A percentile compares a stretch with the other conserved stretches of the same genome.
Conservation (phyloP, 1,284 basidiomycete species). For the Marasmius sp. region DNA sequence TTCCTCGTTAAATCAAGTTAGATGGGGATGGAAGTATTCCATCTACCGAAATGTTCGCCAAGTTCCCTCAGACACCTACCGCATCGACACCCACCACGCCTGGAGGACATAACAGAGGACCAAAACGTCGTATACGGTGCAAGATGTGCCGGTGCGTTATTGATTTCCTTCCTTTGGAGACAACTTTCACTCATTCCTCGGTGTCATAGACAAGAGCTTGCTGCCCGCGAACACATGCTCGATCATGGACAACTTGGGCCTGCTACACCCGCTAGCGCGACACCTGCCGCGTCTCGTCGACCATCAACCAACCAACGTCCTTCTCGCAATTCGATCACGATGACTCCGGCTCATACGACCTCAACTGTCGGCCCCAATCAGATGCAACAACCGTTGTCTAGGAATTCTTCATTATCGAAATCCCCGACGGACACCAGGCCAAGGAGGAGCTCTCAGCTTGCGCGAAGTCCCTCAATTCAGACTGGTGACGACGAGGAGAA, state of each 20-base stretch:
- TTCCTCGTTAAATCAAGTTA: conserved; percentile 28
- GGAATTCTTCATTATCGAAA: background rate
- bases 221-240: conserved; percentile 88
- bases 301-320: conserved; percentile 32
- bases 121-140: conserved; percentile 77
- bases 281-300: conserved; percentile 49
- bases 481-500: background rate
- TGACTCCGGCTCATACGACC: conserved; percentile 20
- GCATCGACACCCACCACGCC: conserved; percentile 50
- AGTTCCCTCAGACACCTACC: conserved; percentile 65
- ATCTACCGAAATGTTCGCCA: conserved; percentile 73
- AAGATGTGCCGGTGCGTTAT: conserved; percentile 80
- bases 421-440: conserved; percentile 21
- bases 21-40: conserved; percentile 71
- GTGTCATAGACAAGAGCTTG: conserved; percentile 70
- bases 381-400: background rate
- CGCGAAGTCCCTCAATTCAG: background rate
- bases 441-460: conserved; percentile 32
- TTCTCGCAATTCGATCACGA: conserved; percentile 21
- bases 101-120: conserved; percentile 22
- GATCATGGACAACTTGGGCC: conserved; percentile 82
- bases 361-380: background rate
- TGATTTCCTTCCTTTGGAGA: background rate
- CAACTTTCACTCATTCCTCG: background rate
- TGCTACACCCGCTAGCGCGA: conserved; percentile 51